phyloP scores from a whole-genome alignment of 768 basidiomycete genomes.

The Lactifluus volemus region DNA sequence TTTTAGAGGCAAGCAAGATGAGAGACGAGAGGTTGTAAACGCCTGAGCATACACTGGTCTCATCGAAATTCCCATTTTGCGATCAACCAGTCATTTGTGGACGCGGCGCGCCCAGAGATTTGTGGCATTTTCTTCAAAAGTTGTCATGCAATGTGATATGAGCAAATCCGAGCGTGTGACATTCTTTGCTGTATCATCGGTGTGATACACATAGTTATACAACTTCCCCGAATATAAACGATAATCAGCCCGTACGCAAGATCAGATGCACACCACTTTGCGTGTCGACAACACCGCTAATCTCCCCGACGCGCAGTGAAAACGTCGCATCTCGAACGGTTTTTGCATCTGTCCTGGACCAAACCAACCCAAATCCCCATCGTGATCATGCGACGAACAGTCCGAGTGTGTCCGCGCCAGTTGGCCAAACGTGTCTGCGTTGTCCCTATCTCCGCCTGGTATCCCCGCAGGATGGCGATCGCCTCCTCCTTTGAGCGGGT shows the following conservation, averaged over 20 bases:
- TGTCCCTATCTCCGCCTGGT: constrained; percentile 51
- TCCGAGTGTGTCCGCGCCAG: constrained; percentile 77
- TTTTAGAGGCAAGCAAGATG: too few relatives aligned
- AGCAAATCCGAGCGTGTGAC: too few relatives aligned
- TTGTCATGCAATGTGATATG: not conserved
- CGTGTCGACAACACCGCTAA: constrained; percentile 76
- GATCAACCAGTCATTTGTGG: too few relatives aligned
- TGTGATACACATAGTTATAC: not conserved
- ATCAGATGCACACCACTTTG: constrained; percentile 96
- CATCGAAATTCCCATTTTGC: too few relatives aligned
- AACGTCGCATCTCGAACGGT: constrained; percentile 90
- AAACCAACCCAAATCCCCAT: constrained; percentile 88
- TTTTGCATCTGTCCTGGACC: constrained; percentile 90
- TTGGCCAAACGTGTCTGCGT: constrained; percentile 54
- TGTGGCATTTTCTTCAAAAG: too few relatives aligned
- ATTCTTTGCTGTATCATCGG: not conserved
- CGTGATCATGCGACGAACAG: constrained; percentile 75
- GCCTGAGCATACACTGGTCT: too few relatives aligned
- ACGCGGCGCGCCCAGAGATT: too few relatives aligned
- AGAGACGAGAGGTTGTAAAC: too few relatives aligned
- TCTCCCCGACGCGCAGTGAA: constrained; percentile 58
- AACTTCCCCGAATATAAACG: not conserved
- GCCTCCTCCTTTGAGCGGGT: constrained; percentile 87
- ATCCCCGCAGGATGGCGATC: constrained; percentile 60
- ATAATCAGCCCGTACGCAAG: constrained; percentile 66